Evolutionary conservation across 805 yeast species (phyloP), one percentile per base, ranked within the genome.

Genomic region (Nakazawaea populi): DNA sequence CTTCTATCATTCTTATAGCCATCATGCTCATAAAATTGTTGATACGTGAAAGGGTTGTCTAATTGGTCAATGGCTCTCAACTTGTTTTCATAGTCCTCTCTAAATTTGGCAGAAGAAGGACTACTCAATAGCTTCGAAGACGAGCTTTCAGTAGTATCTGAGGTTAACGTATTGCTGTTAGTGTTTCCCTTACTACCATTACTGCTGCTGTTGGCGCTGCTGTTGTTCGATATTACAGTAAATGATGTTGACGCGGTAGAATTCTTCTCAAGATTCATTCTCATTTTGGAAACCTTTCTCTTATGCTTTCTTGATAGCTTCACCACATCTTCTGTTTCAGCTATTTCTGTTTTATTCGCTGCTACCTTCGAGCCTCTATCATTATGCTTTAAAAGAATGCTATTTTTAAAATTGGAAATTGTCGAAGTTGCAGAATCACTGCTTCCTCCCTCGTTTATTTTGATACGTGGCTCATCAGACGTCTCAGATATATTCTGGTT

Each of bases 261-360:
- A n/a, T 34, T 47, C 11, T 41, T 39, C 8, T 47, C 34, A 6
- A 47, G 24, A 10, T 14, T 11, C 24, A 38, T 11, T 32, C 44
- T 40, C 44, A 47, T 39, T 29, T 40, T 32, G 30, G 24, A 4
- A 18, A 47, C 31, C 30, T 42, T 39, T 29, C 31, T 47, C 11
- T 27, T 31, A 5, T 31, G 44, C n/a, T 38, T 46, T 27, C 12
- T 37, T 24, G 37, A 28, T 8, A 29, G 9, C 14, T 24, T 31
- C 30, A 12, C 32, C n/a, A 9, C 31, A 18, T 35, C 61, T 61
- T 37, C 41, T 48, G 4, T 59, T 18, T 8, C n/a, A 11, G 6
- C 27, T 34, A 12, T 54, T 56, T 7, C 62, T 28, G 24, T 18
- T 18, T 18, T 18, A 18, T 18, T 18, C 24, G 24, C 24, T 18